Evolutionary conservation across 1,139 yeast species (phyloP).

Genomic region (Hanseniaspora uvarum): DNA sequence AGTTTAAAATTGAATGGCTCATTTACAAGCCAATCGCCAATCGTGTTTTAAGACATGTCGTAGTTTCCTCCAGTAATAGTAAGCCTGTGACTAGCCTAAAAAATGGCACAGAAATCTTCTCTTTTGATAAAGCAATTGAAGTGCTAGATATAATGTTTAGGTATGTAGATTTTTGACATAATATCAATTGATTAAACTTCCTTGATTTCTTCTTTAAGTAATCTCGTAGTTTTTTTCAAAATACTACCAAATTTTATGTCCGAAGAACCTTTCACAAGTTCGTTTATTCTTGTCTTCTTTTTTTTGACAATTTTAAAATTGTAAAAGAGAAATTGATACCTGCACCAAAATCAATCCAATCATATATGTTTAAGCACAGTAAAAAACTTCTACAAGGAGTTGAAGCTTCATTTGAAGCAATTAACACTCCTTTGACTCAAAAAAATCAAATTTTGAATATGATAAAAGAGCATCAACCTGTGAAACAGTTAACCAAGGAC

Average conservation of each 20-base stretch:
- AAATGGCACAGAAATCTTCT: constrained; percentile 49
- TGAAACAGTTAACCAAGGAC: constrained; percentile 40
- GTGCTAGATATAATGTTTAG: constrained; percentile 31
- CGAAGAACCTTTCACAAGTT: neutral
- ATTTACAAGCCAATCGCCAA: constrained; percentile 44
- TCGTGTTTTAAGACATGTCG: constrained; percentile 38
- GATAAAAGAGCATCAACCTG: constrained; percentile 8
- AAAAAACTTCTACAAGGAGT: constrained; percentile 17
- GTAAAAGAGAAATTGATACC: neutral
- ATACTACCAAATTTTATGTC: neutral
- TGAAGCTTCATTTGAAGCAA: constrained; percentile 9
- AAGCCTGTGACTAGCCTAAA: constrained; percentile 45
- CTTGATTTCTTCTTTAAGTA: neutral
- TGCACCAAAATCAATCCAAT: neutral
- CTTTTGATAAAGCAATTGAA: constrained; percentile 37
- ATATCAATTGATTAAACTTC: neutral
- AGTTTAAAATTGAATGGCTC: constrained; percentile 47
- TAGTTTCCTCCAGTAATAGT: constrained; percentile 38
- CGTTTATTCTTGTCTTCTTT: neutral
- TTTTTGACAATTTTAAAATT: neutral
- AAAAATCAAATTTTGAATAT: constrained; percentile 12
- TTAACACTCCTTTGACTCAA: constrained; percentile 4
- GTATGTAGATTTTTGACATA: neutral
- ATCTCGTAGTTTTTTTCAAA: neutral
- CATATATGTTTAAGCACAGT: constrained; percentile 19